Evolutionary conservation across 306 rosid genomes (phyloP).

Genomic region (Inga leiocalycina): DNA sequence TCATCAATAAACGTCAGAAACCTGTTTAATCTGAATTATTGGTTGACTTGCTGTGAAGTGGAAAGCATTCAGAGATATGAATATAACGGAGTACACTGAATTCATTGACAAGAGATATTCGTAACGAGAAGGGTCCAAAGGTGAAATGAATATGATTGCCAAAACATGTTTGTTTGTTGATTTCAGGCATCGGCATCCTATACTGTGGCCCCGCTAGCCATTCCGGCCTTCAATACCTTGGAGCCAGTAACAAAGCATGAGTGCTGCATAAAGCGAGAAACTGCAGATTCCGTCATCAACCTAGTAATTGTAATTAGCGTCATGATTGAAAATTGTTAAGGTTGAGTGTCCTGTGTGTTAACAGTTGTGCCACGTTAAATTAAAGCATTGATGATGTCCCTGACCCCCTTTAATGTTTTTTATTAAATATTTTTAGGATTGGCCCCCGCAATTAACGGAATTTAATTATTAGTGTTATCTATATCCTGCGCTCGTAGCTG

Average conservation of each 20-base stretch:
- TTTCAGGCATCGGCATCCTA: neutral
- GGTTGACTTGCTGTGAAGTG: neutral
- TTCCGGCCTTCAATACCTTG: neutral
- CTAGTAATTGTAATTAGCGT: neutral
- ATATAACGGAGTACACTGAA: neutral
- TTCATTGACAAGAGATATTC: neutral
- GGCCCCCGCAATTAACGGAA: too few relatives aligned
- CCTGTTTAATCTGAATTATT: neutral
- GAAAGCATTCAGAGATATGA: neutral
- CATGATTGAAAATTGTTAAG: too few relatives aligned
- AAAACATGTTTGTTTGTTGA: neutral
- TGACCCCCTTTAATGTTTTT: too few relatives aligned
- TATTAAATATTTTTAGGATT: too few relatives aligned
- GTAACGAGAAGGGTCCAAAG: neutral
- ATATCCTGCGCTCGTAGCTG: too few relatives aligned
- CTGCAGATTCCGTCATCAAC: neutral
- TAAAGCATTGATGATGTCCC: too few relatives aligned
- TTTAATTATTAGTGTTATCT: too few relatives aligned
- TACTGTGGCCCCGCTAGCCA: neutral
- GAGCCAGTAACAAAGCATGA: too few relatives aligned
- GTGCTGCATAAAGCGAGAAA: neutral
- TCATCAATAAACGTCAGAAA: neutral
- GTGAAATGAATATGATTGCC: neutral
- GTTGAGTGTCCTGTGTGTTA: too few relatives aligned
- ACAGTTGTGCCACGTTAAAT: too few relatives aligned